These are phyloP conservation scores for Ophiocordyceps robertsii DNA, from an alignment of 2,329 filamentous ascomycete species.

Conservation along the genomic window DNA sequence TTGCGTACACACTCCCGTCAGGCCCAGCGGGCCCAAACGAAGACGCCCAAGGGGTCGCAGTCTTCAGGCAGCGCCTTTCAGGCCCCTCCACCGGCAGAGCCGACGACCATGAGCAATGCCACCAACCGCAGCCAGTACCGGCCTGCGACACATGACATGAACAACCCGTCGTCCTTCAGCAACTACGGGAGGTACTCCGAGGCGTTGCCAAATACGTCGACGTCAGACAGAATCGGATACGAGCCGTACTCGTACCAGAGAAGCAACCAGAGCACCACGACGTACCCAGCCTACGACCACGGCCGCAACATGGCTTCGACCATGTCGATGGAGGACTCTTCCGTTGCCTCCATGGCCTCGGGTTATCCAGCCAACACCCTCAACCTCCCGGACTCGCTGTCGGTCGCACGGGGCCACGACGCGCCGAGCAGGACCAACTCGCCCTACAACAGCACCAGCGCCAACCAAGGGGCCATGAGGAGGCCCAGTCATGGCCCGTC, in stretches of 20 bases:
- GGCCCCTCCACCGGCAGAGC: neutral
- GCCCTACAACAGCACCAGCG: neutral
- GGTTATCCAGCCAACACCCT: slow-evolving; percentile 1
- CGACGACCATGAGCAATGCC: neutral
- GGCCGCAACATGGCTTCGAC: slow-evolving; percentile 15
- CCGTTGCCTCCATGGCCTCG: neutral
- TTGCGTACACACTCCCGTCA: slow-evolving; percentile 19
- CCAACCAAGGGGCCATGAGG: neutral
- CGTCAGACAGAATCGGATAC: slow-evolving; percentile 11
- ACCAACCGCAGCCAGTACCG: slow-evolving; percentile 1
- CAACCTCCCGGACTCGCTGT: neutral
- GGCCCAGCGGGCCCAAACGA: slow-evolving; percentile 9
- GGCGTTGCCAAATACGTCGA: neutral
- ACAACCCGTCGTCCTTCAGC: slow-evolving; percentile 7
- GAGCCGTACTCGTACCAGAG: slow-evolving; percentile 20
- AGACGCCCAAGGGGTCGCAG: neutral
- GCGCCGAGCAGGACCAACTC: neutral
- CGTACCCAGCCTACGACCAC: slow-evolving; percentile 10
- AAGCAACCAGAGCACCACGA: slow-evolving; percentile 3
- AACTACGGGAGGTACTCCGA: slow-evolving; percentile 8
- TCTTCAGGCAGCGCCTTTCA: slow-evolving; percentile 2
- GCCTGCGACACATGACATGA: neutral
- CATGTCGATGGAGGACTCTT: slow-evolving; percentile 1
- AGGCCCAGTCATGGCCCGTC: neutral
- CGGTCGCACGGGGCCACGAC: neutral